These are phyloP conservation scores for Sordariomycetes sp. DNA, from an alignment of 2,329 filamentous ascomycete genomes.

Conservation along the genomic window DNA sequence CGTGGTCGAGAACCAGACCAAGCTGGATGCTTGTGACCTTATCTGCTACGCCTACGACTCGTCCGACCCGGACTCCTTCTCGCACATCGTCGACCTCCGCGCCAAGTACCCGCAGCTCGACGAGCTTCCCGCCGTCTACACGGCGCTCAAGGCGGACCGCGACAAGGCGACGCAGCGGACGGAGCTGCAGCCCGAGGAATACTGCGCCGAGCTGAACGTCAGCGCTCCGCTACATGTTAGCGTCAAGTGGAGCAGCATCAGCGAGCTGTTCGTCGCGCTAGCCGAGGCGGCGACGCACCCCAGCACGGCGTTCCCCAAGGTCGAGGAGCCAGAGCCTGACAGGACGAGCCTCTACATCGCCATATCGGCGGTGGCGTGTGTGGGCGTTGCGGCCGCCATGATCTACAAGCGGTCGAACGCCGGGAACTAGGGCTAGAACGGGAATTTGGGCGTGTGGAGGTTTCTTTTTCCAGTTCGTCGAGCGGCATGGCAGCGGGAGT, in stretches of 20 bases:
- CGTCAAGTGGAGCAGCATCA: conserved; percentile 87
- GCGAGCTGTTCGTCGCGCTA: conserved; percentile 83
- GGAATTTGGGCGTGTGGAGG: neutral
- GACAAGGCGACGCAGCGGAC: conserved; percentile 95
- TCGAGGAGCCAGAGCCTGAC: conserved; percentile 75
- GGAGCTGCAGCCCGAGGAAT: conserved; percentile 84
- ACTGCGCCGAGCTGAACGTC: conserved; percentile 79
- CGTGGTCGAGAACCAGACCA: conserved; percentile 82
- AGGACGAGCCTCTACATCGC: conserved; percentile 79
- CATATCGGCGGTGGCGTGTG: conserved; percentile 60
- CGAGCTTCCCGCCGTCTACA: conserved; percentile 83
- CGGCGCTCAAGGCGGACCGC: conserved; percentile 86
- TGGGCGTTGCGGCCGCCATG: conserved; percentile 51
- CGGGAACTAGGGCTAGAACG: neutral
- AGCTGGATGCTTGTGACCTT: conserved; percentile 86
- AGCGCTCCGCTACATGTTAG: conserved; percentile 87
- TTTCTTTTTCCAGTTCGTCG: neutral
- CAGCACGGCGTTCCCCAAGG: conserved; percentile 78
- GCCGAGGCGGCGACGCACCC: conserved; percentile 90
- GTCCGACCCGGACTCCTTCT: conserved; percentile 90
- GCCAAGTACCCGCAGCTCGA: conserved; percentile 73
- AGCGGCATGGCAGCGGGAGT: neutral
- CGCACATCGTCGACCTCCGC: conserved; percentile 76
- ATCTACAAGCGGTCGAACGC: conserved; percentile 47
- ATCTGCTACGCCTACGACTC: conserved; percentile 96